Evolutionary conservation across 2,329 filamentous ascomycete species (phyloP).

Genomic region (Fusarium protoensiforme): DNA sequence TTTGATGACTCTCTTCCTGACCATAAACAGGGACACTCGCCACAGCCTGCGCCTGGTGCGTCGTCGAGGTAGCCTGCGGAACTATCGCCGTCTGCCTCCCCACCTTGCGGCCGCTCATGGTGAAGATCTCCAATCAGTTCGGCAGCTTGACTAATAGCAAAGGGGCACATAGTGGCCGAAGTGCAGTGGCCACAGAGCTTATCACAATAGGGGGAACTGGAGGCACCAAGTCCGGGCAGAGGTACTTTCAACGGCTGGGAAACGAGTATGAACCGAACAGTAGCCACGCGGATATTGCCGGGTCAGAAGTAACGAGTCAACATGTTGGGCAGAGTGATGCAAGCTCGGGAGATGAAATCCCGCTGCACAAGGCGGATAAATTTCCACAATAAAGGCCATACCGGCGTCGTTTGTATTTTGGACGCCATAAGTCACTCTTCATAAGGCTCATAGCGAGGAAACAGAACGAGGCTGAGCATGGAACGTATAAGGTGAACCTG

Average conservation of each 20-base stretch:
- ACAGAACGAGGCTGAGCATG: too few relatives aligned
- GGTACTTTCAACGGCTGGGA: slow-evolving; percentile 19
- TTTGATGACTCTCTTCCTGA: background rate
- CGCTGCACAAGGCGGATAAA: background rate
- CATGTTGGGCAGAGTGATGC: background rate
- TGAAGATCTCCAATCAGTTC: slow-evolving; percentile 20
- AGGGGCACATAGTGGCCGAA: background rate
- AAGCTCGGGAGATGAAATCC: background rate
- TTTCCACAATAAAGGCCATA: background rate
- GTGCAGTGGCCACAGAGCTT: background rate
- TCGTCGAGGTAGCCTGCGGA: slow-evolving; percentile 29
- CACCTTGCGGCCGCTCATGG: slow-evolving; percentile 21
- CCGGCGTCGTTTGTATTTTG: background rate
- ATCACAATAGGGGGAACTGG: slow-evolving; percentile 22
- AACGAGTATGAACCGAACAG: background rate
- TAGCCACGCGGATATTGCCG: background rate
- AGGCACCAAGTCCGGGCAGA: background rate
- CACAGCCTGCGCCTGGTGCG: slow-evolving; percentile 29
- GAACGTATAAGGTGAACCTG: too few relatives aligned
- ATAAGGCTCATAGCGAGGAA: too few relatives aligned
- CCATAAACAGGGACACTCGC: slow-evolving; percentile 22
- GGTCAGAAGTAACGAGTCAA: background rate
- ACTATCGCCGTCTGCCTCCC: slow-evolving; percentile 28
- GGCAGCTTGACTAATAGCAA: slow-evolving; percentile 6
- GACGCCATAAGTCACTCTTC: too few relatives aligned